Evolutionary conservation across 2,329 filamentous ascomycete genomes (phyloP), one percentile per base, ranked within the genome.

Genomic region (Xylaria polymorpha): DNA sequence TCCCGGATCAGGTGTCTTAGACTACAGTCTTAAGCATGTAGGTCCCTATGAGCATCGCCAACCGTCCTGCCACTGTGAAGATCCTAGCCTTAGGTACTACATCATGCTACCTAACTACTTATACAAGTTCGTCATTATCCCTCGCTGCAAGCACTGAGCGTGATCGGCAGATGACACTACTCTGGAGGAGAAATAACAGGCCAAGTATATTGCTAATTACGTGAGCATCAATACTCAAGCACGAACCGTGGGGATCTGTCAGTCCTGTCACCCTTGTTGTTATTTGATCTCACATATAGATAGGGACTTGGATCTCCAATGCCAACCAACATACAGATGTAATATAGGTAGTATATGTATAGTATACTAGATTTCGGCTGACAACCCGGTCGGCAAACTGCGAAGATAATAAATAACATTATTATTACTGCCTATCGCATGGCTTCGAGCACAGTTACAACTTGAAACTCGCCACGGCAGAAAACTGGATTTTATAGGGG

Each of bases 261-360:
- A 56, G 53, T 56, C 53, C 35, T 35, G 18, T 56, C 25, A 50
- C 44, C 62, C 65, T 61, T 48, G 64, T 32, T 32, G 50, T 70
- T 70, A 70, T 55, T 43, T 32, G 59, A 67, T 70, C 60, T 60
- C 56, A 61, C 48, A 20, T 70, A 70, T 64, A 61, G 15, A 20
- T n/a, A 32, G 50, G 56, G 46, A 51, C 32, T 51, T 22, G 61
- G 60, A 67, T 67, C 67, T 61, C 15, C 55, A 50, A 57, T 55
- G 63, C 59, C 35, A 35, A 41, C 32, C 22, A 4, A 29, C 25
- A 29, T 29, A 29, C n/a, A n/a, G n/a, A n/a, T 29, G 4, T 29
- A 2, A 29, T 29, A 29, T 29, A 29, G 2, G 25, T 29, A 29
- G 25, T 29, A 29, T 29, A 29, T 3, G 25, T 29, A 29, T 29